A percentile compares a stretch with the other conserved stretches of the same genome.
Evolutionary conservation across 768 basidiomycete genomes (phyloP).

Genomic region (Lactifluus hygrophoroides): DNA sequence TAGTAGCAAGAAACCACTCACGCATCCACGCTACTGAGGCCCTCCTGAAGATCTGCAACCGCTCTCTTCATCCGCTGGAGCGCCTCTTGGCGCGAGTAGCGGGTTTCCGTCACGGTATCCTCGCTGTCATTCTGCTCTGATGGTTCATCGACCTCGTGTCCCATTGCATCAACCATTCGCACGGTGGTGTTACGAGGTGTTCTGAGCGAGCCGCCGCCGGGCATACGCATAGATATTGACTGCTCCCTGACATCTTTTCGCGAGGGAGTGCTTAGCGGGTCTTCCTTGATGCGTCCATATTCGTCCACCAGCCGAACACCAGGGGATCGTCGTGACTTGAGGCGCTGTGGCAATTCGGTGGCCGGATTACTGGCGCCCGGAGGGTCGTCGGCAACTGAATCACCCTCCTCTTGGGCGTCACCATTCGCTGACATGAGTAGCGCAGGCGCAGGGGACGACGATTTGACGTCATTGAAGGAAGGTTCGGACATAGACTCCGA

Average conservation of each 20-base stretch:
- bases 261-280: conserved; percentile 16
- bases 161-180: conserved; percentile 64
- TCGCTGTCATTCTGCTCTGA: conserved; percentile 22
- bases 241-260: conserved; percentile 20
- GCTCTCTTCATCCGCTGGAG: conserved; percentile 50
- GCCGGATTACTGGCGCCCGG: conserved; percentile 20
- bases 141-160: conserved; percentile 42
- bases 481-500: conserved; percentile 17
- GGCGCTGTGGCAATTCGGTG: conserved; percentile 22
- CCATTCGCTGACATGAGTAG: neutral
- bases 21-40: conserved; percentile 52
- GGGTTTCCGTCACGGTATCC: conserved; percentile 19
- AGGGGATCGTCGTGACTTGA: conserved; percentile 39
- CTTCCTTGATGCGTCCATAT: conserved; percentile 36
- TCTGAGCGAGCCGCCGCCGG: conserved; percentile 16
- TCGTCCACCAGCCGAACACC: conserved; percentile 63
- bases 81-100: conserved; percentile 40
- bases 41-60: conserved; percentile 47
- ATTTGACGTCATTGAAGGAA: conserved; percentile 16
- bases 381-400: neutral
- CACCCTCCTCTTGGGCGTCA: neutral
- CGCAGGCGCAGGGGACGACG: conserved; percentile 11
- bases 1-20: conserved; percentile 25
- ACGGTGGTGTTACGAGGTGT: conserved; percentile 35
- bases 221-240: conserved; percentile 15